Evolutionary conservation across 2,329 filamentous ascomycete genomes (phyloP).

Genomic region (Fusarium metavorans): DNA sequence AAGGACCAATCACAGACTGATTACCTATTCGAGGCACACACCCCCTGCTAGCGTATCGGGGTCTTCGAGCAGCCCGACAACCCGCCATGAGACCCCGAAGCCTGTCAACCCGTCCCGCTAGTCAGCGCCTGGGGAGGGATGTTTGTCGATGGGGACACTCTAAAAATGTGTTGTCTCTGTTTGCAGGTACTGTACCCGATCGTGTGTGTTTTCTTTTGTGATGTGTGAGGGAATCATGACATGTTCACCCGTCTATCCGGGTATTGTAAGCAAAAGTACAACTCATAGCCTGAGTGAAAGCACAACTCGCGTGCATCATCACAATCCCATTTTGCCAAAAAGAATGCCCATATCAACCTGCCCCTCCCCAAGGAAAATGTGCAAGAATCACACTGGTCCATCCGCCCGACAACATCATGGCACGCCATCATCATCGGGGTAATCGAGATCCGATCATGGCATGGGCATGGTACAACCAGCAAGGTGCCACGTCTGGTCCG

Average conservation of each 20-base stretch:
- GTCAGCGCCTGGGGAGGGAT: background rate
- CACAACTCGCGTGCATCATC: background rate
- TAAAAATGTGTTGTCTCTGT: background rate
- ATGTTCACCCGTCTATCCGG: background rate
- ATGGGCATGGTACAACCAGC: slow-evolving; percentile 6
- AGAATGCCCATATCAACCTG: background rate
- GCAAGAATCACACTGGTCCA: background rate
- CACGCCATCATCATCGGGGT: slow-evolving; percentile 15
- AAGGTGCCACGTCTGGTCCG: slow-evolving; percentile 1
- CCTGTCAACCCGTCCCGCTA: slow-evolving; percentile 20
- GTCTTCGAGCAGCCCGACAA: slow-evolving; percentile 49
- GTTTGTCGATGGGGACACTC: background rate
- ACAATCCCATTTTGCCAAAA: background rate
- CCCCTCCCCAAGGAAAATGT: background rate
- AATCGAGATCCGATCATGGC: slow-evolving; percentile 40
- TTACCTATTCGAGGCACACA: slow-evolving; percentile 8
- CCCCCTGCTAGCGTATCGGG: slow-evolving; percentile 42
- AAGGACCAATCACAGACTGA: background rate
- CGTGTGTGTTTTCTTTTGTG: background rate
- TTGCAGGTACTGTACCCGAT: background rate
- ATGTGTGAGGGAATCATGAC: background rate
- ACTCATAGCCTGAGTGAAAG: background rate
- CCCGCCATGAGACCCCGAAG: slow-evolving; percentile 30
- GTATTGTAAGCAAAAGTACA: background rate
- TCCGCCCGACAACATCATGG: background rate